These are phyloP conservation scores for Poronia punctata DNA, from an alignment of 495 filamentous ascomycete species.

Conservation along the genomic window DNA sequence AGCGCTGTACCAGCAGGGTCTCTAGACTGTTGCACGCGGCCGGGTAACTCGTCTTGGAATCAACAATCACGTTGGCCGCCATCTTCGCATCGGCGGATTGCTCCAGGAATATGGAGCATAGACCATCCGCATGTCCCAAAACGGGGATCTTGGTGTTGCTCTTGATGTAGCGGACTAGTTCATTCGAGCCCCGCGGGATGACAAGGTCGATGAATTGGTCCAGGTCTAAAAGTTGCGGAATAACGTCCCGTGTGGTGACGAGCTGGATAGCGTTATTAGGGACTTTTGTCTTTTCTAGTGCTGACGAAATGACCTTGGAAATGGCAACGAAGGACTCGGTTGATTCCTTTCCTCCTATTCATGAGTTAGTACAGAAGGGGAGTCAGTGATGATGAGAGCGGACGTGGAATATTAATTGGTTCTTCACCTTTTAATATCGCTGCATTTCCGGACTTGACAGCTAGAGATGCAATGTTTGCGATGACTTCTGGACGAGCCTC, in stretches of 20 bases:
- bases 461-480: slow-evolving; percentile 94
- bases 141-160: slow-evolving; percentile 89
- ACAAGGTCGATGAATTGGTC: slow-evolving; percentile 89
- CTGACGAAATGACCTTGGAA: slow-evolving; percentile 72
- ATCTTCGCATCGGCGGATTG: slow-evolving; percentile 64
- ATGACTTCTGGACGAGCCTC: slow-evolving; percentile 98
- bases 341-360: slow-evolving; percentile 81
- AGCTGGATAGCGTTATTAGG: slow-evolving; percentile 86
- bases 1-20: slow-evolving; percentile 76
- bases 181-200: slow-evolving; percentile 89
- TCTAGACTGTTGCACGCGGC: slow-evolving; percentile 96
- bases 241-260: slow-evolving; percentile 81
- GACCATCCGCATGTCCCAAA: slow-evolving; percentile 90
- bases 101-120: slow-evolving; percentile 87
- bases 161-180: slow-evolving; percentile 87
- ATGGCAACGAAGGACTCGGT: slow-evolving; percentile 89
- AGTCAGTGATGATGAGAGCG: slow-evolving; percentile 2
- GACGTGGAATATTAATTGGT: neutral
- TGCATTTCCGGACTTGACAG: slow-evolving; percentile 95
- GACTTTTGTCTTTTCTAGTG: slow-evolving; percentile 68
- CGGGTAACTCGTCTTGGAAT: slow-evolving; percentile 89
- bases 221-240: slow-evolving; percentile 74
- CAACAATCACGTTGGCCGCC: slow-evolving; percentile 72
- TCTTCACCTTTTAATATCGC: slow-evolving; percentile 79
- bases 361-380: too few relatives aligned